Base-by-base conservation (phyloP, 768 basidiomycete species). In the Tulasnella sp. region DNA sequence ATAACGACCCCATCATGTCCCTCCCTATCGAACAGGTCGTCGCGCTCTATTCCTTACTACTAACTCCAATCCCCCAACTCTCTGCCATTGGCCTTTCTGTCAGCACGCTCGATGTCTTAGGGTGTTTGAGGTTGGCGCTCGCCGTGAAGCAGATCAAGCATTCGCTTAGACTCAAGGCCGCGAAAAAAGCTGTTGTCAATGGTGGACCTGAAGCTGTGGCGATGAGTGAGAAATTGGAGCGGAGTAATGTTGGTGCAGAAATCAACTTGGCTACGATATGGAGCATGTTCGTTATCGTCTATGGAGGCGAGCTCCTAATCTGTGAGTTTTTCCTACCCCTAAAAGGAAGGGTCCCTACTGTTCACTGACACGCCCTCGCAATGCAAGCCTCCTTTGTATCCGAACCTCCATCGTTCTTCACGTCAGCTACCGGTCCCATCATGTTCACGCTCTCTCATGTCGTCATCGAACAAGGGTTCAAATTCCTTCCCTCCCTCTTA, bases 331-430 rank as follows among this genome's bases (percentile, higher is more conserved):
- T 15, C 10, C 42, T 7, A 38, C 4, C 24, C 38, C 41, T 43
- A 32, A 11, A 66, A 58, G 80, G 70, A 19, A 38, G 58, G 26
- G 9, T 26, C 38, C 23, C 17, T 15, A 19, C 27, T 41, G 41
- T 15, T 48, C 42, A 15, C 41, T 2, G 23, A n/a, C 4, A 10
- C 41, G 42, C 32, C 26, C 27, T 23, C 51, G 27, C 21, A 21
- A 13, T 43, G 17, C 32, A 43, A 87, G 86, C 77, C 11, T 82
- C 86, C 34, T 73, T 82, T 29, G 73, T 89, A 56, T 78, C 83
- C 3, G 65, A 79, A 27, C 77, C 86, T 1, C 81, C 88, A 0
- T 90, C 88, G 8, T 93, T 92, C 73, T 80, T 93, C 77, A 62
- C 82, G n/a, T 86, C 84, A 0, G 84, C 84, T 1, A 75, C 79